Conservation (phyloP, 805 yeast species). For the Wickerhamiella lipophila region DNA sequence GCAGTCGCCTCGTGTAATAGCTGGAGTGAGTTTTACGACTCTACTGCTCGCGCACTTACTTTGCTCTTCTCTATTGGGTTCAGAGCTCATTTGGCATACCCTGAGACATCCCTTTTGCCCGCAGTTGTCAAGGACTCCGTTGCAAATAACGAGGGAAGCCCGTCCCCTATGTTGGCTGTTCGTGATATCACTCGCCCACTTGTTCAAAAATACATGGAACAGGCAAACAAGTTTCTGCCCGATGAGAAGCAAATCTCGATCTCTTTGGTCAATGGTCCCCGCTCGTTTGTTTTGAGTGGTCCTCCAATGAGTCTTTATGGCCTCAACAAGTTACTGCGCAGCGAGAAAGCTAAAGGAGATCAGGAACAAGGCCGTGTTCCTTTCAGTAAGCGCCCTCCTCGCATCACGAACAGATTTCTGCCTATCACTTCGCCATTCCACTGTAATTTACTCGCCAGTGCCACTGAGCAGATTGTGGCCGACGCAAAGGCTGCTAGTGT, state of each 20-base stretch:
- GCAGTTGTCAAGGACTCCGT: conserved; percentile 81
- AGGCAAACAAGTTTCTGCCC: conserved; percentile 90
- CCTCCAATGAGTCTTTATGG: conserved; percentile 98
- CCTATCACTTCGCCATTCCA: conserved; percentile 97
- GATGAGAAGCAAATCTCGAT: conserved; percentile 78
- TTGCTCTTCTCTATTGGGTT: conserved; percentile 87
- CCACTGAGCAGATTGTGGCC: conserved; percentile 49
- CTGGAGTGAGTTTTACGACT: conserved; percentile 69
- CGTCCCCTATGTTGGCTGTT: conserved; percentile 93
- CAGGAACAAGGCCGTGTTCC: conserved; percentile 94
- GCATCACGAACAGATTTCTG: conserved; percentile 83
- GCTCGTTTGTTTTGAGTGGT: conserved; percentile 90
- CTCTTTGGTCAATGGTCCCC: conserved; percentile 88
- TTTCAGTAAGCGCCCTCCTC: conserved; percentile 81
- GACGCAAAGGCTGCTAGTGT: conserved; percentile 53
- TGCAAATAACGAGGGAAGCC: conserved; percentile 90
- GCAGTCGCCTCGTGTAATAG: conserved; percentile 71
- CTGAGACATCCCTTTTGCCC: conserved; percentile 90
- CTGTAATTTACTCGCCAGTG: conserved; percentile 66
- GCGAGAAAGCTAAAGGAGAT: conserved; percentile 88
- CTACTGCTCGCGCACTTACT: conserved; percentile 67
- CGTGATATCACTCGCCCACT: conserved; percentile 74
- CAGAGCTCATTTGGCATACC: conserved; percentile 79
- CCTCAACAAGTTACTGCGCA: conserved; percentile 79
- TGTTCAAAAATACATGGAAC: conserved; percentile 65